Evolutionary conservation across 116 monocot genomes (phyloP).

Genomic region (Dioscorea cayenensis): DNA sequence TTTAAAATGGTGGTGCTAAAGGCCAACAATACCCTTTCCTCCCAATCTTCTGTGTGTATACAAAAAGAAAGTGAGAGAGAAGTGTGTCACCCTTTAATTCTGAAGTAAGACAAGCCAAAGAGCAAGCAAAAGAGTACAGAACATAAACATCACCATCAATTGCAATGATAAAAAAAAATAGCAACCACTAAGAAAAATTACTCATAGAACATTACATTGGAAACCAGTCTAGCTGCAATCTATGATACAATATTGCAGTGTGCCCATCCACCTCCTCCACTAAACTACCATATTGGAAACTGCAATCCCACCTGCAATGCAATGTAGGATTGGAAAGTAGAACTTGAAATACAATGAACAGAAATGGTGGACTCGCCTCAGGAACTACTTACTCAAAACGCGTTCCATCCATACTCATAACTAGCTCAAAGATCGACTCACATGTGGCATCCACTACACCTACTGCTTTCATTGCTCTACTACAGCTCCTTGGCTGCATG

Average conservation of each 20-base stretch:
- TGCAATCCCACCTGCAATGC: conserved; percentile 86
- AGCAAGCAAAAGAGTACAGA: no score
- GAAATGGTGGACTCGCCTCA: not conserved
- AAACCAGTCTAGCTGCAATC: conserved; percentile 88
- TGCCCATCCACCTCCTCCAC: conserved; percentile 99
- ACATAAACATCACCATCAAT: no score
- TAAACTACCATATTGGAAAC: conserved; percentile 86
- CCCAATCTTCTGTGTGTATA: no score
- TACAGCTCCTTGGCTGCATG: conserved; percentile 83
- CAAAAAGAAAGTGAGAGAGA: no score
- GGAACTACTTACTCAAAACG: conserved; percentile 78
- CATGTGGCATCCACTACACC: conserved; percentile 88
- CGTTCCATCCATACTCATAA: conserved; percentile 89
- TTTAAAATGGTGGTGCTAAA: no score
- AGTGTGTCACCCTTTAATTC: no score
- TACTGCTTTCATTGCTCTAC: conserved; percentile 96
- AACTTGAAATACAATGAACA: not conserved
- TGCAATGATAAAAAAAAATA: no score
- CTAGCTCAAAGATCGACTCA: conserved; percentile 84
- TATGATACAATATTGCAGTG: conserved; percentile 88
- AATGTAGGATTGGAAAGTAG: not conserved
- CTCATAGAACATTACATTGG: conserved; percentile 38
- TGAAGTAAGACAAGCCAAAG: no score
- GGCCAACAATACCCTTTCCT: no score
- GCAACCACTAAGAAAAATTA: no score